Evolutionary conservation across 2,329 filamentous ascomycete genomes (phyloP), one percentile per base, ranked within the genome.

Genomic region (Fusarium praegraminearum): DNA sequence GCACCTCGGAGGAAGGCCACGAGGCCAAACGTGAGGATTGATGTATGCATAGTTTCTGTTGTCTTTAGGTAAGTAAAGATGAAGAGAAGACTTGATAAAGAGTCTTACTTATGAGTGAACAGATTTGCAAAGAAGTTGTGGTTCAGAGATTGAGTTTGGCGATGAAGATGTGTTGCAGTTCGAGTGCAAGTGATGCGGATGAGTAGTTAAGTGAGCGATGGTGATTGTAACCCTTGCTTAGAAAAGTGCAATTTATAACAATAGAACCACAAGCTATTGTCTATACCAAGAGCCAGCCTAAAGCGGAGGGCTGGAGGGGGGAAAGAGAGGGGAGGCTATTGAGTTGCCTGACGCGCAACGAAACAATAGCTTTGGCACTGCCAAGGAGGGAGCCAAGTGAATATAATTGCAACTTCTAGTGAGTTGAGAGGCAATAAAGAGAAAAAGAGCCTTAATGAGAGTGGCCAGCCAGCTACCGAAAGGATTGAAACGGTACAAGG

Each of bases 401-500:
- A 65, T 60, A 49, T 33, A 44, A 49, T 38, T 60, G 50, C 20
- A 40, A 33, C 35, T 64, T 55, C 54, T 58, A 57, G 36, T 61
- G 58, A 74, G 74, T 59, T 68, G 51, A 33, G 20, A 49, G 44
- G 45, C 58, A 63, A 56, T 40, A 58, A 36, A 55, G 56, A 36
- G 36, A 40, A 30, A 35, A 56, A 43, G 46, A 11, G 22, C 18
- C 36, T 45, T 57, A 58, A 58, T 62, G 18, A 51, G 62, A 67
- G 71, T 57, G 70, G 70, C 53, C 58, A 71, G 66, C 73, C 73
- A 78, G 75, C 73, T 74, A 73, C 75, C 75, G 74, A 58, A 79
- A 76, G 69, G 76, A 79, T 75, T 77, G 76, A 76, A 77, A 72
- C 76, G 71, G 73, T 33, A 59, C 20, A 55, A 47, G 45, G 40